phyloP scores from a whole-genome alignment of 176 grass and related monocot genomes.

The Oryza officinalis region DNA sequence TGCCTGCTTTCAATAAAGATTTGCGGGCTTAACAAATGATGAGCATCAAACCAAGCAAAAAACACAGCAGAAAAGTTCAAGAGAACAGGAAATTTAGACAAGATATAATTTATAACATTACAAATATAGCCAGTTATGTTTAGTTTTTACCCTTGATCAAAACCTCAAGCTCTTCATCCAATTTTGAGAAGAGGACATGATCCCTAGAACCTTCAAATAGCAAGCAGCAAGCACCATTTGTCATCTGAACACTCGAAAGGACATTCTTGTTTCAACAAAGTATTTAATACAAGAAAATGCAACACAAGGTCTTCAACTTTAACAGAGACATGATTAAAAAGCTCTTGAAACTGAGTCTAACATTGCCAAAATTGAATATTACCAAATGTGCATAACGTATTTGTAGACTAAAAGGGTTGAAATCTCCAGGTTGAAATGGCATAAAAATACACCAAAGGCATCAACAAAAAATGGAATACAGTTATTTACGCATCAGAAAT shows the following conservation, averaged over 20 bases:
- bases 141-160: slow-evolving; percentile 55
- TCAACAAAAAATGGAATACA: slow-evolving; percentile 2
- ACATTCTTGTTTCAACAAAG: slow-evolving; percentile 44
- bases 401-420: background rate
- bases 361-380: slow-evolving; percentile 6
- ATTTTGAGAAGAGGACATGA: slow-evolving; percentile 35
- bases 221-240: slow-evolving; percentile 69
- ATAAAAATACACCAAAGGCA: slow-evolving; percentile 7
- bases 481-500: background rate
- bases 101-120: background rate
- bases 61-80: slow-evolving; percentile 6
- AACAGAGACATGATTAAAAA: background rate
- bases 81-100: background rate
- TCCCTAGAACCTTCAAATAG: slow-evolving; percentile 66
- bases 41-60: background rate
- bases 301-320: slow-evolving; percentile 6
- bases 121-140: slow-evolving; percentile 4
- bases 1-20: slow-evolving; percentile 50
- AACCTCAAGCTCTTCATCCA: slow-evolving; percentile 43
- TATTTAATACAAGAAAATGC: slow-evolving; percentile 30
- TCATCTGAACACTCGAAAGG: slow-evolving; percentile 64
- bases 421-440: slow-evolving; percentile 8
- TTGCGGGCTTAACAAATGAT: background rate
- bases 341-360: background rate
- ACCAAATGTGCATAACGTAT: background rate